Evolutionary conservation across 495 filamentous ascomycete species (phyloP), one percentile per base, ranked within the genome.

Genomic region (Xylaria intraflava): DNA sequence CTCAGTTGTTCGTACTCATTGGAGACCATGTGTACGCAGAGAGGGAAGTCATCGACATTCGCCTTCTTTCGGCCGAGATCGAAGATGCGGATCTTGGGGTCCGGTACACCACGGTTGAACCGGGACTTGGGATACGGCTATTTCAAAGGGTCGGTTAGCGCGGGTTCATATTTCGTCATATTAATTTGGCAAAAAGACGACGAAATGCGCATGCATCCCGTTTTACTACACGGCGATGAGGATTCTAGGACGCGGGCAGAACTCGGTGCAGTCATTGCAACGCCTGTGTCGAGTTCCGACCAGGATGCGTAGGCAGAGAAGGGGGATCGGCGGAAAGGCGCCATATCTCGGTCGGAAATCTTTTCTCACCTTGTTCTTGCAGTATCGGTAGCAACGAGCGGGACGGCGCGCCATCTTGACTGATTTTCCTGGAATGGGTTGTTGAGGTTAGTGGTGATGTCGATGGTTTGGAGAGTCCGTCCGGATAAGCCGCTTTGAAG

Each of bases 101-200:
- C 92, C 70, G 93, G 93, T 62, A 98, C 93, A 96, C 93, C 93
- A 82, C 93, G 90, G 85, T 98, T 98, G 88, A 96, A 98, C 59
- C 93, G 89, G 59, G 89, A 95, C 86, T 98, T 96, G 63, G 93
- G 93, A 80, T 97, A 98, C 69, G 93, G 90, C 89, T 96, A 64
- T 68, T 19, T 29, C 22, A 31, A 50, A 65, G 49, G 67, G 73
- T 55, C 5, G 0, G 46, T 56, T 23, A 76, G 66, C 24, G 17
- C 12, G 19, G 4, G 41, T 26, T 24, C 16, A 35, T 1, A 23
- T n/a, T 33, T 22, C n/a, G 20, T 40, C 2, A 22, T 6, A 24
- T 22, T 27, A 23, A 20, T 33, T n/a, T 8, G 31, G 14, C 9
- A 35, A 12, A 35, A 12, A 35, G 31, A 12, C 35, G 8, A n/a